These are phyloP conservation scores for Microdochium trichocladiopsis DNA, from an alignment of 2,329 filamentous ascomycete species.

Conservation along the genomic window DNA sequence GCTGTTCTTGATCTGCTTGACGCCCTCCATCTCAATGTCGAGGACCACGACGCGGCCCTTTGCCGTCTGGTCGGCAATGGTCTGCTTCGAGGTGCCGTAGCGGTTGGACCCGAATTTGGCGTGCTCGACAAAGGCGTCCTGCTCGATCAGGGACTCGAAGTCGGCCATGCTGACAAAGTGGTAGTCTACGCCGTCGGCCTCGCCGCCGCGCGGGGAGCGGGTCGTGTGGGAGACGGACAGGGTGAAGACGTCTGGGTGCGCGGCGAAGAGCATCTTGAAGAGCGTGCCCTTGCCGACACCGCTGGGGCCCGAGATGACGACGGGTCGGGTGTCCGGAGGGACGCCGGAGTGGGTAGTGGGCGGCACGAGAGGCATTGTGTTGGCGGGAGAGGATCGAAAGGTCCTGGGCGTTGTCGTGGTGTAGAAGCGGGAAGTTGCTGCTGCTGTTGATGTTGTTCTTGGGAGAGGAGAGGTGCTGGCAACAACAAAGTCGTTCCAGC, in stretches of 20 bases:
- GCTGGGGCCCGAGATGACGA: conserved; percentile 74
- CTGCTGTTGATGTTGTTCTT: no score
- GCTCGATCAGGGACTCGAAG: conserved; percentile 62
- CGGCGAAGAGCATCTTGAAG: conserved; percentile 61
- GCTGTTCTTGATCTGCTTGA: conserved; percentile 84
- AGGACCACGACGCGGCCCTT: conserved; percentile 72
- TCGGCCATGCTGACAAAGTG: conserved; percentile 62
- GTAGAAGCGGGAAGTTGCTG: neutral
- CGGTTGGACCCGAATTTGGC: conserved; percentile 79
- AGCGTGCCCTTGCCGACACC: conserved; percentile 80
- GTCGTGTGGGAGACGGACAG: conserved; percentile 72
- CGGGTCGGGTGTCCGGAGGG: conserved; percentile 49
- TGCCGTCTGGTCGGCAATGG: conserved; percentile 67
- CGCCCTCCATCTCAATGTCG: conserved; percentile 97
- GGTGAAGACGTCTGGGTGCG: conserved; percentile 41
- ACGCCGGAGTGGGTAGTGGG: conserved; percentile 9
- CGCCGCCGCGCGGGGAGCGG: conserved; percentile 65
- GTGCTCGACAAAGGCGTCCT: conserved; percentile 73
- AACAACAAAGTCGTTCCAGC: neutral
- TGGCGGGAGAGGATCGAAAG: conserved; percentile 4
- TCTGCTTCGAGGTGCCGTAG: conserved; percentile 78
- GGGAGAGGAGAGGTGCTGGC: no score
- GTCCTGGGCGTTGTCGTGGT: neutral
- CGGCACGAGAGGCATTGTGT: conserved; percentile 3
- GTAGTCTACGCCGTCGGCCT: conserved; percentile 74